A percentile compares a stretch with the other conserved stretches of the same genome.
These are phyloP conservation scores for Amanita jacksonii DNA, from an alignment of 768 basidiomycete genomes.

Conservation along the genomic window DNA sequence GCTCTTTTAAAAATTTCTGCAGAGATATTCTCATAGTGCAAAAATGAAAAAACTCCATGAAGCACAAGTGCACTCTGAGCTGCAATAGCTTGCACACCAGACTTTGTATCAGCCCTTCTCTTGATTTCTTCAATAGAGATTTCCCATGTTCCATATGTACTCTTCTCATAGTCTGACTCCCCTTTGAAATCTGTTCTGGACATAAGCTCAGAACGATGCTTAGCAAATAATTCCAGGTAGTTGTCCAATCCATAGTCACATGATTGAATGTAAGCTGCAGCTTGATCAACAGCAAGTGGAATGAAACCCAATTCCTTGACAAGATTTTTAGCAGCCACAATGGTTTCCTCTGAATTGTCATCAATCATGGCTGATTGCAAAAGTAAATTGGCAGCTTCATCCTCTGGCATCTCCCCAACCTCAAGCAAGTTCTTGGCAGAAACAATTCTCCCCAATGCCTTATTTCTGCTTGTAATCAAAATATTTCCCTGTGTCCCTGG, in stretches of 20 bases:
- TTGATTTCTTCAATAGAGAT: slow-evolving; percentile 12
- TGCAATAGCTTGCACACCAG: not conserved
- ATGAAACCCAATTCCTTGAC: too few species aligned
- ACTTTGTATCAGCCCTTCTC: not conserved
- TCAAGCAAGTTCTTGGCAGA: slow-evolving; percentile 8
- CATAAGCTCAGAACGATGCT: slow-evolving; percentile 7
- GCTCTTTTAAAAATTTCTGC: slow-evolving; percentile 4
- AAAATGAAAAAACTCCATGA: slow-evolving; percentile 12
- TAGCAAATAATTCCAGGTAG: slow-evolving; percentile 10
- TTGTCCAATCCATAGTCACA: slow-evolving; percentile 9
- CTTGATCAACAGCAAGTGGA: slow-evolving; percentile 15
- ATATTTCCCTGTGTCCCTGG: too few species aligned
- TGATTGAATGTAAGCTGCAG: slow-evolving; percentile 12
- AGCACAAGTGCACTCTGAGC: slow-evolving; percentile 14
- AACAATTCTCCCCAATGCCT: too few species aligned
- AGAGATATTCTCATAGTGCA: slow-evolving; percentile 13
- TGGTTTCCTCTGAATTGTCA: too few species aligned
- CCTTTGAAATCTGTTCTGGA: too few species aligned
- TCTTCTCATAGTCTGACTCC: too few species aligned
- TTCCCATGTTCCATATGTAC: too few species aligned
- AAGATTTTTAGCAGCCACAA: slow-evolving; percentile 4
- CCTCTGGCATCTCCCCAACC: slow-evolving; percentile 11
- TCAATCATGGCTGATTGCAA: slow-evolving; percentile 8
- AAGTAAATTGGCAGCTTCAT: slow-evolving; percentile 13
- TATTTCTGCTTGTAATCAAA: slow-evolving; percentile 13